Base-by-base conservation (phyloP, 768 basidiomycete species). In the Rhizopogon vinicolor region DNA sequence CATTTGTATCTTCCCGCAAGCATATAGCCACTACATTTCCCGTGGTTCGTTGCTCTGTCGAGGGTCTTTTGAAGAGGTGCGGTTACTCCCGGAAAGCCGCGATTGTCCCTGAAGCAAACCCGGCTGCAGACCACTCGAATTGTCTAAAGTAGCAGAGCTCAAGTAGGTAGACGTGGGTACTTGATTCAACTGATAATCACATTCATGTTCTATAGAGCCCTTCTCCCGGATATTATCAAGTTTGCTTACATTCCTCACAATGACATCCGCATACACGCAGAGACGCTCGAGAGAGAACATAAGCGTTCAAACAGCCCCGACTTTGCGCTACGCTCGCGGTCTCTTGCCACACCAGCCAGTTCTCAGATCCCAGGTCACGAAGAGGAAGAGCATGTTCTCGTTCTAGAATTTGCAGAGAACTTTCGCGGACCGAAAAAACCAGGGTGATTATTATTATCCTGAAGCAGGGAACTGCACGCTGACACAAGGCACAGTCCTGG, bases 1-100 rank as follows among this genome's bases (percentile, higher is more conserved):
- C 89, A 0, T 96, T 96, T 63, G 79, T 92, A 40, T 89, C 90
- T 2, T 85, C 90, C 0, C 78, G 90, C 58, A 89, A 90, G 60
- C 83, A 89, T 59, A 68, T 95, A 35, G 88, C 91, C 7, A 85
- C 83, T 7, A 93, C 90, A 0, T 95, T 93, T 63, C 75, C 84
- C 6, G 79, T 83, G 3, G 77, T 94, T 25, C 79, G 87, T 42
- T 77, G 80, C 13, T 91, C 90, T n/a, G 91, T 92, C 0, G 92
- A 95, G 72, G 75, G 79, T 45, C 75, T 94, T 7, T 68, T 93
- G 18, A 89, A 90, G 63, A 77, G 84, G 93, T 89, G 58, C 50
- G 76, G 64, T 29, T 54, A 25, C 25, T 31, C 44, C 49, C 16
- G 0, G 10, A 22, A 25, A 16, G 19, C 22, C 8, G 14, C 3